Percentiles rank a stretch among this genome's conserved stretches.
These are phyloP conservation scores for Tolypocladium guangdongense DNA, from an alignment of 2,329 filamentous ascomycete species.

Conservation along the genomic window DNA sequence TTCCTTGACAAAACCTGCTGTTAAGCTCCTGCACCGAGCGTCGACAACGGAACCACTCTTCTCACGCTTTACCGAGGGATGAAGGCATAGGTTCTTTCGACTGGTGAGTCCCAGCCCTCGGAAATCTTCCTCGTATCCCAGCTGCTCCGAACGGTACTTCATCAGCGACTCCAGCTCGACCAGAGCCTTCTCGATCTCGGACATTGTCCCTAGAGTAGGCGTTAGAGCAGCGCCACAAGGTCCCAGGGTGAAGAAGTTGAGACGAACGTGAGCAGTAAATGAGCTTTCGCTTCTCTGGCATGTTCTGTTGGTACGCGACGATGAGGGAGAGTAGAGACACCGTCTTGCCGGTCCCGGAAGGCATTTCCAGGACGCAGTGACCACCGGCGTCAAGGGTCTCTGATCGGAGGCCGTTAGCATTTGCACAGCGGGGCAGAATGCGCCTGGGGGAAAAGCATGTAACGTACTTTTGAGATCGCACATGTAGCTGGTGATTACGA, in stretches of 20 bases:
- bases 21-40: constrained; percentile 88
- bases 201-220: constrained; percentile 65
- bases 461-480: constrained; percentile 42
- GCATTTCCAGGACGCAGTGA: constrained; percentile 97
- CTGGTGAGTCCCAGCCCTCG: constrained; percentile 85
- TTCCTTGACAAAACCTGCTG: constrained; percentile 93
- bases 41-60: constrained; percentile 93
- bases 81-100: constrained; percentile 92
- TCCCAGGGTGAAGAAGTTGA: background rate
- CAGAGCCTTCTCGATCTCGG: constrained; percentile 95
- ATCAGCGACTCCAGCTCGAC: constrained; percentile 86
- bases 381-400: constrained; percentile 84
- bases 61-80: constrained; percentile 90
- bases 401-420: constrained; percentile 11
- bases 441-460: background rate
- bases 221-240: background rate
- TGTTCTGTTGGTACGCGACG: constrained; percentile 89
- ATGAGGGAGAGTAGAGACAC: constrained; percentile 92
- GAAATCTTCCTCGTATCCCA: constrained; percentile 90
- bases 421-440: background rate
- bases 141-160: constrained; percentile 82
- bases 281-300: constrained; percentile 86
- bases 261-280: constrained; percentile 85
- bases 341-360: constrained; percentile 95
- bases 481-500: constrained; percentile 34